Base-by-base conservation (phyloP, 1,284 basidiomycete genomes). In the Trametes hirsuta region DNA sequence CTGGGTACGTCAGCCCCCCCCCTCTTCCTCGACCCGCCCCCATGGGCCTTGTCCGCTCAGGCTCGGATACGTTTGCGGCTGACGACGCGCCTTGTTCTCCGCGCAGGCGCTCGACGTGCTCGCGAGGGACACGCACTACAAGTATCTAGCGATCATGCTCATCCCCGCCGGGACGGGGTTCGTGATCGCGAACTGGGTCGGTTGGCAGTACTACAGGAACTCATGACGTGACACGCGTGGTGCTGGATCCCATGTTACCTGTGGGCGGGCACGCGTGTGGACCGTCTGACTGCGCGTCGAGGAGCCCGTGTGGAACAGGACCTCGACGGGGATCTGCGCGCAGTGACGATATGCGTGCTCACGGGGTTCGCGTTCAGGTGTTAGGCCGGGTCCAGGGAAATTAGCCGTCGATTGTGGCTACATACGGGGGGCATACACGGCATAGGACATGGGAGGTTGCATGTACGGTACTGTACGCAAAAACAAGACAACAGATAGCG, bases 101-200 rank as follows among this genome's bases (percentile, higher is more conserved):
- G 18, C 18, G 62, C 71, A 92, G 90, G 50, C 85, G 39, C 76
- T 93, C 58, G 85, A 89, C 70, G 69, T 74, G 46, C 75, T 94
- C 6, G 85, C 84, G 3, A 69, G 74, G 25, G 94, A 96, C 75
- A 84, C 79, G 15, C 92, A 96, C 72, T 96, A 96, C 85, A 95
- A 95, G 76, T 97, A 96, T 75, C 86, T 96, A 66, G 70, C 80
- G 12, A 76, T 95, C 12, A 76, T 97, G 44, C 80, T 95, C 48
- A 81, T 97, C 49, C 94, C 95, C 22, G 89, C 89, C 15, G 86
- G 81, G 14, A 81, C 90, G 36, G 95, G 93, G 76, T 95, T 94
- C 73, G 90, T 94, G 53, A 97, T 98, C 69, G 93, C 94, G 44
- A 97, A 97, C 70, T 98, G 95, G 95, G 93, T 95, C 40, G 94